phyloP scores from a whole-genome alignment of 306 rosid genomes.

The Malus fusca region DNA sequence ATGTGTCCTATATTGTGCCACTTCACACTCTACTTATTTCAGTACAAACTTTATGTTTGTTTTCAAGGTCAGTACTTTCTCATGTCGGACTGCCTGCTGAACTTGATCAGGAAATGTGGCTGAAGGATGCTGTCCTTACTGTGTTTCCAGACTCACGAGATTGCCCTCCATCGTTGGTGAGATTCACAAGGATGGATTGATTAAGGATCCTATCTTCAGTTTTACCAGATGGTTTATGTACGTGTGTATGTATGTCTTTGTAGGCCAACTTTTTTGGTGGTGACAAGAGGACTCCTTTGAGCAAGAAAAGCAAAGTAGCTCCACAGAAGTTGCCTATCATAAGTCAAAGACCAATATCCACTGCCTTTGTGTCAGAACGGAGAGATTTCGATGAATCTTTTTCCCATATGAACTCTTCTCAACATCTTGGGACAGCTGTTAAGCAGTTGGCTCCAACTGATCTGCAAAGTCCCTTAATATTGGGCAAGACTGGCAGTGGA shows the following conservation, averaged over 20 bases:
- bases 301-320: conserved; percentile 46
- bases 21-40: conserved; percentile 5
- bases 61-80: conserved; percentile 33
- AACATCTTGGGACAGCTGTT: conserved; percentile 61
- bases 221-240: conserved; percentile 15
- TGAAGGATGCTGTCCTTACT: conserved; percentile 73
- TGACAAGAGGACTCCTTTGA: conserved; percentile 48
- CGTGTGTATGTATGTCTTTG: conserved; percentile 30
- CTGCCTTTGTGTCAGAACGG: conserved; percentile 47
- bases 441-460: conserved; percentile 80
- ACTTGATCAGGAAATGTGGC: conserved; percentile 84
- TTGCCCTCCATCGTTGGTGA: conserved; percentile 75
- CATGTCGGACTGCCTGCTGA: conserved; percentile 43
- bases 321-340: conserved; percentile 35
- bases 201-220: conserved; percentile 11
- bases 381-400: conserved; percentile 53
- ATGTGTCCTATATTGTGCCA: conserved; percentile 14
- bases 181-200: conserved; percentile 29
- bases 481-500: conserved; percentile 44
- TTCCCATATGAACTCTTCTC: conserved; percentile 52
- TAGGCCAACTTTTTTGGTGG: conserved; percentile 73
- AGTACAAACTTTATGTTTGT: conserved; percentile 19
- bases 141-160: conserved; percentile 70
- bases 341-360: conserved; percentile 62
- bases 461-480: conserved; percentile 53